Evolutionary conservation across 2,329 filamentous ascomycete species (phyloP).

Genomic region (Epichloe bromicola): DNA sequence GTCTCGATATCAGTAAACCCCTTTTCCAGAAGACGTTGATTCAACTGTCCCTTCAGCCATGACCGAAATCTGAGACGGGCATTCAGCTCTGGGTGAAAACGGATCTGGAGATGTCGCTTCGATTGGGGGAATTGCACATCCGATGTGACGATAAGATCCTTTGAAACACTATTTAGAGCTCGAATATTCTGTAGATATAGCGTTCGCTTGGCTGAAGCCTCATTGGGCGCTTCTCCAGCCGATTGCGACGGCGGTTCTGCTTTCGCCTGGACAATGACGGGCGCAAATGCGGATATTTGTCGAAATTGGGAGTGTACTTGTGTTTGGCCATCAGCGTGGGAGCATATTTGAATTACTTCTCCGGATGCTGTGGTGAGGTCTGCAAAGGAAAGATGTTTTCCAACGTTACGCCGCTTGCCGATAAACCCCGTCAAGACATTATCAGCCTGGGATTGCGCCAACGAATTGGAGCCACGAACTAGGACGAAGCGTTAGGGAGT

Average conservation of each 20-base stretch:
- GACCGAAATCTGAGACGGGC: slow-evolving; percentile 60
- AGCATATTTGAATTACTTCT: slow-evolving; percentile 32
- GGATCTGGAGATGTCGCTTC: slow-evolving; percentile 72
- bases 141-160: slow-evolving; percentile 62
- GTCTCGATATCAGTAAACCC: slow-evolving; percentile 77
- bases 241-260: slow-evolving; percentile 13
- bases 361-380: slow-evolving; percentile 30
- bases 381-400: slow-evolving; percentile 59
- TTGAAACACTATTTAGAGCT: slow-evolving; percentile 24
- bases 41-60: slow-evolving; percentile 38
- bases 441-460: slow-evolving; percentile 8
- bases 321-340: slow-evolving; percentile 24
- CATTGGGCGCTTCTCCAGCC: slow-evolving; percentile 10
- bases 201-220: slow-evolving; percentile 33
- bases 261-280: slow-evolving; percentile 36
- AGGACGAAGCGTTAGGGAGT: not conserved
- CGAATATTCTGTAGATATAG: slow-evolving; percentile 47
- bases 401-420: slow-evolving; percentile 52
- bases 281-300: slow-evolving; percentile 35
- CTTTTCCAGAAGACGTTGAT: slow-evolving; percentile 38
- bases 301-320: slow-evolving; percentile 29
- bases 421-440: slow-evolving; percentile 47
- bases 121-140: slow-evolving; percentile 59
- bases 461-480: slow-evolving; percentile 17
- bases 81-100: slow-evolving; percentile 55